phyloP scores from a whole-genome alignment of 768 basidiomycete genomes.

The Boletus tomentosulus region DNA sequence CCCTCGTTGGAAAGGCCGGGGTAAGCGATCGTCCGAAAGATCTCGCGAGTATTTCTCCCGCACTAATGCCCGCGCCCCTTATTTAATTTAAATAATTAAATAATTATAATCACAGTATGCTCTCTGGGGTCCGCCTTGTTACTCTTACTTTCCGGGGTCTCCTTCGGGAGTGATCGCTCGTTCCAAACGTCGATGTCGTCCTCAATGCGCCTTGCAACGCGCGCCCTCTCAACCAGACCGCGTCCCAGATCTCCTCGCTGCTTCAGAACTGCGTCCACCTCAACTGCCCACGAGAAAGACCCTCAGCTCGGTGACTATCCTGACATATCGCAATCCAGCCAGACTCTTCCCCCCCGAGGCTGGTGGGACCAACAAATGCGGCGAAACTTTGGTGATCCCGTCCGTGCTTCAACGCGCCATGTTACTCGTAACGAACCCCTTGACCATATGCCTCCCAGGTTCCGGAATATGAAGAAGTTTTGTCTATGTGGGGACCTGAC shows the following conservation, averaged over 20 bases:
- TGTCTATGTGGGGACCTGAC: slow-evolving; percentile 89
- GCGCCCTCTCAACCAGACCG: slow-evolving; percentile 6
- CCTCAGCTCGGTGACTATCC: slow-evolving; percentile 75
- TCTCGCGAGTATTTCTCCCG: slow-evolving; percentile 2
- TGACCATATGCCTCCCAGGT: slow-evolving; percentile 42
- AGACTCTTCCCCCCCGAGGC: slow-evolving; percentile 57
- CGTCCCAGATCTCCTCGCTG: not conserved
- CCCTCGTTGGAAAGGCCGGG: not conserved
- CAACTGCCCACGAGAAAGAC: slow-evolving; percentile 40
- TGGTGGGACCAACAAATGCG: slow-evolving; percentile 78
- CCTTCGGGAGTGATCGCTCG: slow-evolving; percentile 1
- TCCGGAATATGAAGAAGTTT: slow-evolving; percentile 74
- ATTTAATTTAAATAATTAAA: slow-evolving; percentile 1
- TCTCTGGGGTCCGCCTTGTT: slow-evolving; percentile 21
- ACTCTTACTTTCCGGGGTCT: slow-evolving; percentile 20
- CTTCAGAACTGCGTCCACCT: slow-evolving; percentile 12
- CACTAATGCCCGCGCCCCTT: not conserved
- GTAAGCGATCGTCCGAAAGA: slow-evolving; percentile 4
- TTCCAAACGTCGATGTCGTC: slow-evolving; percentile 17
- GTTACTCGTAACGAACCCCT: slow-evolving; percentile 1
- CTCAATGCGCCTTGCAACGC: slow-evolving; percentile 14
- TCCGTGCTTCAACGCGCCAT: slow-evolving; percentile 33
- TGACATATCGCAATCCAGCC: slow-evolving; percentile 59
- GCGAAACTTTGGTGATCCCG: slow-evolving; percentile 78
- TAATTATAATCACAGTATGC: slow-evolving; percentile 5